A percentile compares a stretch with the other conserved stretches of the same genome.
Conservation (phyloP, 345 rosid genomes). For the Hevea brasiliensis region DNA sequence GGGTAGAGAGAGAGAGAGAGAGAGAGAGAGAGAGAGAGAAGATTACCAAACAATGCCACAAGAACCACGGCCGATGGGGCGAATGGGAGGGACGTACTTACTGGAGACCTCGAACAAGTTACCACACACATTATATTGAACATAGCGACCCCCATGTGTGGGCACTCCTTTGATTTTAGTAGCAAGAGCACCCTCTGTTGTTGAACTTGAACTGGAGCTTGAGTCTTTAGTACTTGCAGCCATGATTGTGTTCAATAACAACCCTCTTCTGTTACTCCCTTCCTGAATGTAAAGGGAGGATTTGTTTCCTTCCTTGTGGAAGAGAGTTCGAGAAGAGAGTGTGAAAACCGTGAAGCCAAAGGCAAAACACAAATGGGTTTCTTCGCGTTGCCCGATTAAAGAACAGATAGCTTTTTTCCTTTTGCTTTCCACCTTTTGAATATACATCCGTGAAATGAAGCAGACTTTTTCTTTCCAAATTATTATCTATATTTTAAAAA, state of each 20-base stretch:
- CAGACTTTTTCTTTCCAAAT: conserved; percentile 7
- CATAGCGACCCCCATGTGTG: conserved; percentile 36
- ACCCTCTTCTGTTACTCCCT: not conserved
- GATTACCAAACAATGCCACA: conserved; percentile 38
- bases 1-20: not conserved
- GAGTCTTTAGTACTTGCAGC: conserved; percentile 18
- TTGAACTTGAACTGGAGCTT: conserved; percentile 17
- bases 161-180: conserved; percentile 26
- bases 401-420: no score
- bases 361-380: not conserved
- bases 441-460: conserved; percentile 45
- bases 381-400: not conserved
- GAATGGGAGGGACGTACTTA: conserved; percentile 40
- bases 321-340: not conserved
- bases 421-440: not conserved
- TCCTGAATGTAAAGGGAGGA: not conserved
- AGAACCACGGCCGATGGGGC: conserved; percentile 42
- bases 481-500: not conserved
- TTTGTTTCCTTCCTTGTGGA: not conserved
- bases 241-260: conserved; percentile 1
- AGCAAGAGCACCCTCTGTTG: conserved; percentile 2
- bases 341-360: conserved; percentile 11
- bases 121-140: conserved; percentile 33
- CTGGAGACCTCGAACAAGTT: conserved; percentile 37
- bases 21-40: not conserved